These are phyloP conservation scores for Kurtzmaniella quercitrusa DNA, from an alignment of 1,139 yeast species.

Conservation along the genomic window DNA sequence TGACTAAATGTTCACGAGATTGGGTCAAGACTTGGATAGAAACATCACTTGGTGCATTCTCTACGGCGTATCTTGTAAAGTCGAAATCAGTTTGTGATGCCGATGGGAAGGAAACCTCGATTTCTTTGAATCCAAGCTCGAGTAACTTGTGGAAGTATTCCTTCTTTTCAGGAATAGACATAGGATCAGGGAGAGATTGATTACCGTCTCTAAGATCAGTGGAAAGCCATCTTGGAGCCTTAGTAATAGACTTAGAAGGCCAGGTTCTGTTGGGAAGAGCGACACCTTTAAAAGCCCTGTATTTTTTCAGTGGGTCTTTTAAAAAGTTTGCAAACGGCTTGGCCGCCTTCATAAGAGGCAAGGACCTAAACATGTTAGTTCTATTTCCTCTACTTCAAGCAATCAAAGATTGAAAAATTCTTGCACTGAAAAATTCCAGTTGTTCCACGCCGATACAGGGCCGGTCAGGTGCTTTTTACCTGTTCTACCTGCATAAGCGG, in stretches of 20 bases:
- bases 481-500: not conserved
- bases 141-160: conserved; percentile 42
- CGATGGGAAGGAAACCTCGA: conserved; percentile 47
- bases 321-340: conserved; percentile 28
- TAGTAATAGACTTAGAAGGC: conserved; percentile 37
- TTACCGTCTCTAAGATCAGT: conserved; percentile 50
- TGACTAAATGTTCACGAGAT: conserved; percentile 42
- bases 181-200: conserved; percentile 49
- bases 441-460: not conserved
- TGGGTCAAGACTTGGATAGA: conserved; percentile 46
- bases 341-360: conserved; percentile 6
- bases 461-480: not conserved
- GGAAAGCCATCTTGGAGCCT: conserved; percentile 48
- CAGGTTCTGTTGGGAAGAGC: conserved; percentile 39
- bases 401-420: not conserved
- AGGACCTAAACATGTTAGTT: conserved; percentile 6
- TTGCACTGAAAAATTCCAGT: not conserved
- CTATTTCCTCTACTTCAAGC: not conserved
- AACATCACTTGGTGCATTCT: conserved; percentile 45
- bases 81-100: conserved; percentile 50
- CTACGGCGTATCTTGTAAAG: conserved; percentile 46
- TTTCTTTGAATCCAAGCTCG: conserved; percentile 46
- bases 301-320: conserved; percentile 39
- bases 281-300: conserved; percentile 34
- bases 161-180: conserved; percentile 44